Percentiles rank a stretch among this genome's conserved stretches.
These are phyloP conservation scores for Fallopia convolvulus DNA, from an alignment of 148 eudicot species.

Conservation along the genomic window DNA sequence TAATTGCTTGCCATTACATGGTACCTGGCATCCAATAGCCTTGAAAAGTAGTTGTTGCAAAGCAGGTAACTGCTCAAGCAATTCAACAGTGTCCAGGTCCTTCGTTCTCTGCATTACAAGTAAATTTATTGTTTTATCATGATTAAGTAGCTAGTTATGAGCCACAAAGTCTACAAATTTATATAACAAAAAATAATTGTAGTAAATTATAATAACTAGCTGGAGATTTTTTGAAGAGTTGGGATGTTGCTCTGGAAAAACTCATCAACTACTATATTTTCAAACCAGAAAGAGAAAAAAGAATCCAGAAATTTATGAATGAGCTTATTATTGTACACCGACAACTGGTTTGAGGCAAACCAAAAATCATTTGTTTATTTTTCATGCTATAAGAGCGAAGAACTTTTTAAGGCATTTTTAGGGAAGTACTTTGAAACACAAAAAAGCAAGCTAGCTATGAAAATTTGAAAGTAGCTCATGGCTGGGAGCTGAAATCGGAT, in stretches of 20 bases:
- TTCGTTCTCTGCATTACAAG: constrained; percentile 66
- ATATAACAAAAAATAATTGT: background rate
- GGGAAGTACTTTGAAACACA: background rate
- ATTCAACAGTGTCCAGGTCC: constrained; percentile 76
- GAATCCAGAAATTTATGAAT: background rate
- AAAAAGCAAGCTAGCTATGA: background rate
- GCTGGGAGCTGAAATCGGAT: background rate
- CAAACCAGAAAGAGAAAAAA: background rate
- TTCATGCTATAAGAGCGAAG: background rate
- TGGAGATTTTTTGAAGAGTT: background rate
- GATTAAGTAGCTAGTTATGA: background rate
- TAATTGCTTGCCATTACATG: background rate
- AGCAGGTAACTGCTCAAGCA: constrained; percentile 87
- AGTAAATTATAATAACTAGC: background rate
- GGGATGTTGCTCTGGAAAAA: background rate
- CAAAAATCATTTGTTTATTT: background rate
- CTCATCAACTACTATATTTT: background rate
- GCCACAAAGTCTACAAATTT: background rate
- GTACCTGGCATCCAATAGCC: constrained; percentile 87
- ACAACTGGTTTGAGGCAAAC: background rate
- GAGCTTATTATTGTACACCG: background rate
- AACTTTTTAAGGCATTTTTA: background rate
- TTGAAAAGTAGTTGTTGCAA: constrained; percentile 82
- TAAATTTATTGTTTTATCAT: background rate
- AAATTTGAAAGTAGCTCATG: background rate